phyloP scores from a whole-genome alignment of 2,329 filamentous ascomycete genomes.

The Didymellaceae sp. region DNA sequence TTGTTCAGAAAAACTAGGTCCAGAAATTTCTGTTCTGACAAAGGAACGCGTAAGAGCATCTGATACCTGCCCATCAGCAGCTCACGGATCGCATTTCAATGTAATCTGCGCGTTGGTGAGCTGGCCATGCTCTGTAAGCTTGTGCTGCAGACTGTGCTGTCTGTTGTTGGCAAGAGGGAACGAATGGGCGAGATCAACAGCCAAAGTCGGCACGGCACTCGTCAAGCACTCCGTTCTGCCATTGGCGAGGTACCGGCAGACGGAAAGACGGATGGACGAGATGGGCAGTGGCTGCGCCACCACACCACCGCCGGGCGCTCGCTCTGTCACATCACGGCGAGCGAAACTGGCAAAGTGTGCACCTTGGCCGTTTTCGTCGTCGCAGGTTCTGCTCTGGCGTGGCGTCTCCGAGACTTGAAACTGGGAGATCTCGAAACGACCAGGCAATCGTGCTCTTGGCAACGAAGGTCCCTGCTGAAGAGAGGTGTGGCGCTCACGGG shows the following conservation, averaged over 20 bases:
- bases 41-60: background rate
- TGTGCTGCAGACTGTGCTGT: background rate
- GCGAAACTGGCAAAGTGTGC: too few species aligned
- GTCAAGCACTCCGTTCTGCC: background rate
- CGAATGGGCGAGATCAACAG: background rate
- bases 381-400: conserved; percentile 9
- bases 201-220: background rate
- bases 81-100: background rate
- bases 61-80: background rate
- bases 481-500: conserved; percentile 8
- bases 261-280: conserved; percentile 13
- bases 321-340: background rate
- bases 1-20: background rate
- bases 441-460: conserved; percentile 8
- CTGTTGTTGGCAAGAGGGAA: background rate
- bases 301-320: background rate
- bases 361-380: conserved; percentile 5
- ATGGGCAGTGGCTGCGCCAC: conserved; percentile 5
- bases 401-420: conserved; percentile 4
- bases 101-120: background rate
- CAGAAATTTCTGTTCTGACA: background rate
- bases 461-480: background rate
- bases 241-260: conserved; percentile 2
- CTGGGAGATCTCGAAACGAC: conserved; percentile 3
- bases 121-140: background rate